Evolutionary conservation across 257 asterid species (phyloP).

Genomic region (Solanum ahanhuiri): DNA sequence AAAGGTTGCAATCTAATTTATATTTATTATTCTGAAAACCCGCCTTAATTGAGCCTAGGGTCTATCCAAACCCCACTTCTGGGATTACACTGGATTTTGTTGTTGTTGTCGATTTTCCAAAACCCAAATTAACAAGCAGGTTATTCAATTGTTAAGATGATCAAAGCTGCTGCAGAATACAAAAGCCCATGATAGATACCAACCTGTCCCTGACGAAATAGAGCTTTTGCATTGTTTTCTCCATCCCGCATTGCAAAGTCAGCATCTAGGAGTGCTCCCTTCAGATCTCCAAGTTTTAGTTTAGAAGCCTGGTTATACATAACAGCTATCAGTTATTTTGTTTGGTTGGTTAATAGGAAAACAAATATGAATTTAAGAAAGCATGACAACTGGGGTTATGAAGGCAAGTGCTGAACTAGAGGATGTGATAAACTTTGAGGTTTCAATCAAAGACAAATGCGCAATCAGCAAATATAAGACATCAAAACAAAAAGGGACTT

Average conservation of each 20-base stretch:
- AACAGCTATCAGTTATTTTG: background rate
- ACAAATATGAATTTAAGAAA: background rate
- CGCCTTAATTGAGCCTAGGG: background rate
- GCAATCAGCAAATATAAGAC: background rate
- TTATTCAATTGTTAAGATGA: background rate
- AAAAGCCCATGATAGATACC: background rate
- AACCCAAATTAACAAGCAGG: background rate
- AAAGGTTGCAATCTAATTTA: background rate
- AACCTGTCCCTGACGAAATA: constrained; percentile 99
- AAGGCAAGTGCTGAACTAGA: background rate
- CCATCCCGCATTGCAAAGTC: constrained; percentile 96
- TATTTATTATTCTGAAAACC: background rate
- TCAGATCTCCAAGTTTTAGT: constrained; percentile 74
- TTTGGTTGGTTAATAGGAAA: background rate
- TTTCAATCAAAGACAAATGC: background rate
- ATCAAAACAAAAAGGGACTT: background rate
- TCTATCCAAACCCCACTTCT: background rate
- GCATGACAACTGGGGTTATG: background rate
- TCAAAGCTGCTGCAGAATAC: background rate
- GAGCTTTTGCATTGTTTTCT: constrained; percentile 90
- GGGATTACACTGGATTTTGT: background rate
- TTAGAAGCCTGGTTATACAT: constrained; percentile 62
- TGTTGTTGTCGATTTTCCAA: background rate
- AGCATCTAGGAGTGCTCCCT: constrained; percentile 87
- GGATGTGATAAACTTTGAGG: background rate